Evolutionary conservation across 306 rosid genomes (phyloP).

Genomic region (Quercus gilva): DNA sequence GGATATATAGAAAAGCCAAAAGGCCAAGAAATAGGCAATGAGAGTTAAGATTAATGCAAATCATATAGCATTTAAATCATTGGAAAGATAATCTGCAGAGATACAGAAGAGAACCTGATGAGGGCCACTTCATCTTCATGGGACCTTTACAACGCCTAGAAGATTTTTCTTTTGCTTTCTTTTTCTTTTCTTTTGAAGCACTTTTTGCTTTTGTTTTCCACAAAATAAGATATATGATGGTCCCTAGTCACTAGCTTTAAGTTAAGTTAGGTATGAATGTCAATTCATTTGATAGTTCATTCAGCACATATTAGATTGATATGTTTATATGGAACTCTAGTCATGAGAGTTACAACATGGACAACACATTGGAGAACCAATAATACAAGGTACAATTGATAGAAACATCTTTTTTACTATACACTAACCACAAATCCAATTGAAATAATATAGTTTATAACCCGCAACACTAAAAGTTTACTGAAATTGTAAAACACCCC

Average conservation of each 20-base stretch:
- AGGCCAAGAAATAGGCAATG: slow-evolving; percentile 23
- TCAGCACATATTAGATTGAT: not conserved
- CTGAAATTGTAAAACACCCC: not conserved
- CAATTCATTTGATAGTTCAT: not conserved
- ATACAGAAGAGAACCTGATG: slow-evolving; percentile 12
- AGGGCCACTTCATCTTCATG: slow-evolving; percentile 49
- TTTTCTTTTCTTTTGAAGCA: slow-evolving; percentile 21
- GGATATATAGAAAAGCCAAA: slow-evolving; percentile 23
- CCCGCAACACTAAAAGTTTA: slow-evolving; percentile 14
- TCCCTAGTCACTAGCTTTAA: slow-evolving; percentile 17
- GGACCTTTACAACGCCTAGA: slow-evolving; percentile 38
- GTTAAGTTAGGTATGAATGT: slow-evolving; percentile 9
- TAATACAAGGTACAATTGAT: slow-evolving; percentile 16
- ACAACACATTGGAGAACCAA: slow-evolving; percentile 5
- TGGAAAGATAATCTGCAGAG: not conserved
- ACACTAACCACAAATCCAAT: not conserved
- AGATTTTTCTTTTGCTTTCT: slow-evolving; percentile 32
- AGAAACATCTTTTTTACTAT: slow-evolving; percentile 19
- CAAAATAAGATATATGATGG: slow-evolving; percentile 24
- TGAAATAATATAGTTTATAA: not conserved
- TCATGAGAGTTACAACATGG: slow-evolving; percentile 3
- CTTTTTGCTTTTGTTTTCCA: slow-evolving; percentile 30
- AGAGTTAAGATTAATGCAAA: slow-evolving; percentile 34
- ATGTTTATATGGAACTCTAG: not conserved
- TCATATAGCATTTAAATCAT: slow-evolving; percentile 17